phyloP scores from a whole-genome alignment of 1,139 yeast genomes.

The Kurtzmaniella quercitrusa region DNA sequence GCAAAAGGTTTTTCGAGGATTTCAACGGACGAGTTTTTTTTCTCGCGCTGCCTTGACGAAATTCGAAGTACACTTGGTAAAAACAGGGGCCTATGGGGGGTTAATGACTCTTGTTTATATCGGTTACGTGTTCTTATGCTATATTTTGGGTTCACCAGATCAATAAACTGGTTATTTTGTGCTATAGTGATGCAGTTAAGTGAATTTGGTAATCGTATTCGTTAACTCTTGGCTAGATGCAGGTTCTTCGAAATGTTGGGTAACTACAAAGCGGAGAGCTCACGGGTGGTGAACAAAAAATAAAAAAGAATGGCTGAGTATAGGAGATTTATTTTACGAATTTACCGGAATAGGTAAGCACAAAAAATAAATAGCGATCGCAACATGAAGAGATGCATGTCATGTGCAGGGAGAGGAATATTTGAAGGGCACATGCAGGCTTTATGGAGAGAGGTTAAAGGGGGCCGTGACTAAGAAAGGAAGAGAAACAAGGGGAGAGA shows the following conservation, averaged over 20 bases:
- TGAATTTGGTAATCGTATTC: neutral
- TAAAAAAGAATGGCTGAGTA: neutral
- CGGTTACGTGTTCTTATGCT: neutral
- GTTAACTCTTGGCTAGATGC: neutral
- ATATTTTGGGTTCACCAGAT: neutral
- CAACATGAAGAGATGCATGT: too few species aligned
- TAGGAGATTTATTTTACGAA: too few species aligned
- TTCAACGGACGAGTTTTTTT: neutral
- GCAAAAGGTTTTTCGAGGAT: neutral
- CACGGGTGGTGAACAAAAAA: neutral
- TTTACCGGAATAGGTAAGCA: too few species aligned
- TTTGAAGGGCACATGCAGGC: too few species aligned
- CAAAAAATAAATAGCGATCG: too few species aligned
- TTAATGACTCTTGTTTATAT: neutral
- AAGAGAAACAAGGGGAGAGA: too few species aligned
- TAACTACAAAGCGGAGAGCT: slow-evolving; percentile 1
- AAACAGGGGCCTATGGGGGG: neutral
- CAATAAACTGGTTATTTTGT: neutral
- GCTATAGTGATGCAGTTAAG: neutral
- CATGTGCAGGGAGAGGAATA: too few species aligned
- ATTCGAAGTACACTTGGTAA: neutral
- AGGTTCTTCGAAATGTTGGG: slow-evolving; percentile 2
- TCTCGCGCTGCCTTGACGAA: neutral
- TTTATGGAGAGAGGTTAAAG: too few species aligned
- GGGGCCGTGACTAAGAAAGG: too few species aligned